phyloP scores from a whole-genome alignment of 345 rosid species.

The Arabis hirsuta region DNA sequence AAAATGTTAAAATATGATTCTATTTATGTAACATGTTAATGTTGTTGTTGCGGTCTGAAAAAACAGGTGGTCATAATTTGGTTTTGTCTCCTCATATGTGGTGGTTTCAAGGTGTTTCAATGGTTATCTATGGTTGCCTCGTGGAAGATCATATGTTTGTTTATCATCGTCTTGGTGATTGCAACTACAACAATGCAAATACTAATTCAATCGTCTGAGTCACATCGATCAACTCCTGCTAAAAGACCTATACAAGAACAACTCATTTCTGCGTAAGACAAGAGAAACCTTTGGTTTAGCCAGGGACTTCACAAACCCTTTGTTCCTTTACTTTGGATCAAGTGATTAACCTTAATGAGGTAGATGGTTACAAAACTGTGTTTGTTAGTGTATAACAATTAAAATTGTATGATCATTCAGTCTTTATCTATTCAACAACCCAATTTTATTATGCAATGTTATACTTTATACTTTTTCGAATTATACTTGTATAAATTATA shows the following conservation, averaged over 20 bases:
- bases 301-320: background rate
- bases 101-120: slow-evolving; percentile 47
- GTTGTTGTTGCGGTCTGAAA: slow-evolving; percentile 4
- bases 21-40: background rate
- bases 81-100: slow-evolving; percentile 52
- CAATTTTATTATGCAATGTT: too few species aligned
- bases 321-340: background rate
- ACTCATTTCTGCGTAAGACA: slow-evolving; percentile 37
- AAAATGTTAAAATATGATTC: background rate
- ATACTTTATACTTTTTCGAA: too few species aligned
- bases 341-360: too few species aligned
- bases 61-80: slow-evolving; percentile 62
- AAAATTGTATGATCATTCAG: background rate
- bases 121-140: slow-evolving; percentile 53
- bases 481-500: too few species aligned
- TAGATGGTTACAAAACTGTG: background rate
- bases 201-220: slow-evolving; percentile 68
- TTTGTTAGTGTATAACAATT: background rate
- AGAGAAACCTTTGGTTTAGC: slow-evolving; percentile 5
- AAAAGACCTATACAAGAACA: slow-evolving; percentile 43
- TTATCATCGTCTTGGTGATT: slow-evolving; percentile 48
- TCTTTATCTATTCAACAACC: too few species aligned
- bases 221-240: slow-evolving; percentile 59
- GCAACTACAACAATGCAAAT: slow-evolving; percentile 60
- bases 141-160: slow-evolving; percentile 52